Evolutionary conservation across 345 rosid species (phyloP).

Genomic region (Salix exigua): DNA sequence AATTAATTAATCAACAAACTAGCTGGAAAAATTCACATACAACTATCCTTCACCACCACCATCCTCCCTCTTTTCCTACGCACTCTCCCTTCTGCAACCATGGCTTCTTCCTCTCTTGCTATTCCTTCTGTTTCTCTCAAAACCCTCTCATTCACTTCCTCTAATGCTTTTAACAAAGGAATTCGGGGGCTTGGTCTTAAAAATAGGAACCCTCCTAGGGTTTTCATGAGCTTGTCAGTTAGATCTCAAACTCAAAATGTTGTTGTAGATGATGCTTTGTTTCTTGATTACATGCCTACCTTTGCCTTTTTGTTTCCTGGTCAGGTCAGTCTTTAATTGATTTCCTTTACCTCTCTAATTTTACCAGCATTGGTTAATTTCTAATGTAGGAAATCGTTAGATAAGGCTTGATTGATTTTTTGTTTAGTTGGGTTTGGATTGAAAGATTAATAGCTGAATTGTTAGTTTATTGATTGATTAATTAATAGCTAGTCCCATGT

Average conservation of each 20-base stretch:
- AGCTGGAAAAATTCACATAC: slow-evolving; percentile 22
- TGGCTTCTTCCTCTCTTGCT: slow-evolving; percentile 25
- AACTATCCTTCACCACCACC: slow-evolving; percentile 26
- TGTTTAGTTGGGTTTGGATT: not conserved
- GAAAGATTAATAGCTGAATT: too few species aligned
- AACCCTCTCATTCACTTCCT: slow-evolving; percentile 26
- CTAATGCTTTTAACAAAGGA: slow-evolving; percentile 27
- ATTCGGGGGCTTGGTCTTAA: slow-evolving; percentile 29
- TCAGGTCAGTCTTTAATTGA: slow-evolving; percentile 47
- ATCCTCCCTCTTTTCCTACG: slow-evolving; percentile 29
- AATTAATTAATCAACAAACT: too few species aligned
- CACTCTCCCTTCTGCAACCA: slow-evolving; percentile 12
- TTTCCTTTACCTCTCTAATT: not conserved
- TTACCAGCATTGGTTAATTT: not conserved
- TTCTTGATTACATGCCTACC: slow-evolving; percentile 72
- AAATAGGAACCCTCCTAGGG: slow-evolving; percentile 47
- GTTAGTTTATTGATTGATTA: too few species aligned
- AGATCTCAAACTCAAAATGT: slow-evolving; percentile 44
- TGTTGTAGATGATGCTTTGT: slow-evolving; percentile 55
- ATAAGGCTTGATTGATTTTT: not conserved
- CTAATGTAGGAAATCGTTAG: not conserved
- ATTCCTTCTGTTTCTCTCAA: slow-evolving; percentile 16
- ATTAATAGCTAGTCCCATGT: not conserved
- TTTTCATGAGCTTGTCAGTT: slow-evolving; percentile 60
- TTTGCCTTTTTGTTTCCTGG: slow-evolving; percentile 90